Evolutionary conservation across 2,329 filamentous ascomycete species (phyloP).

Genomic region (Periconia sp.): DNA sequence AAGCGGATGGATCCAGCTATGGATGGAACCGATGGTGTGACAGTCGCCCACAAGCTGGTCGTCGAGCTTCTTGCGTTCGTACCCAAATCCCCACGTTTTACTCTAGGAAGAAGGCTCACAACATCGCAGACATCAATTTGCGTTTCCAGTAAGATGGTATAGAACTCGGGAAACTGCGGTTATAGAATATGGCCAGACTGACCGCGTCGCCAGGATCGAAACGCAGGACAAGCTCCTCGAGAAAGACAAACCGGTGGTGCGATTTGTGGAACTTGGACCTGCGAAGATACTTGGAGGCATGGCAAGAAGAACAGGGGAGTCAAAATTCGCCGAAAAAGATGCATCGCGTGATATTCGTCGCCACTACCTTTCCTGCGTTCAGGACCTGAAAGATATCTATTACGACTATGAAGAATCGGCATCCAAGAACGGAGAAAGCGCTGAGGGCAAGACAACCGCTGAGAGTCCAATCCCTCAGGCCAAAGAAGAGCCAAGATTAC

Average conservation of each 20-base stretch:
- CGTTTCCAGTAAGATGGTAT: constrained; percentile 91
- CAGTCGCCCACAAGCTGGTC: constrained; percentile 96
- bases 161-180: no score
- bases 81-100: no score
- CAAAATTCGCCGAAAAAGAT: constrained; percentile 98
- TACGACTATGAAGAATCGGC: constrained; percentile 91
- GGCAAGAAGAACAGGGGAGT: constrained; percentile 92
- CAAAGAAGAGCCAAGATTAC: constrained; percentile 35
- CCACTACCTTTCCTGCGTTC: constrained; percentile 99
- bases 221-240: constrained; percentile 99
- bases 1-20: no score
- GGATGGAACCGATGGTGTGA: constrained; percentile 67
- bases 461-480: constrained; percentile 49
- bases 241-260: constrained; percentile 84
- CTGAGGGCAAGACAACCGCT: constrained; percentile 47
- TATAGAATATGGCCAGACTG: no score
- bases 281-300: constrained; percentile 96
- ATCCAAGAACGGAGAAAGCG: constrained; percentile 57
- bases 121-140: constrained; percentile 71
- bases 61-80: constrained; percentile 89
- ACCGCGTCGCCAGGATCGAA: constrained; percentile 63
- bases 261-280: constrained; percentile 95
- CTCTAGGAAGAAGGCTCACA: no score
- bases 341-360: constrained; percentile 94
- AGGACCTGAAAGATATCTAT: constrained; percentile 98